Evolutionary conservation across 805 yeast genomes (phyloP).

Genomic region (Phaffomyces antillensis): DNA sequence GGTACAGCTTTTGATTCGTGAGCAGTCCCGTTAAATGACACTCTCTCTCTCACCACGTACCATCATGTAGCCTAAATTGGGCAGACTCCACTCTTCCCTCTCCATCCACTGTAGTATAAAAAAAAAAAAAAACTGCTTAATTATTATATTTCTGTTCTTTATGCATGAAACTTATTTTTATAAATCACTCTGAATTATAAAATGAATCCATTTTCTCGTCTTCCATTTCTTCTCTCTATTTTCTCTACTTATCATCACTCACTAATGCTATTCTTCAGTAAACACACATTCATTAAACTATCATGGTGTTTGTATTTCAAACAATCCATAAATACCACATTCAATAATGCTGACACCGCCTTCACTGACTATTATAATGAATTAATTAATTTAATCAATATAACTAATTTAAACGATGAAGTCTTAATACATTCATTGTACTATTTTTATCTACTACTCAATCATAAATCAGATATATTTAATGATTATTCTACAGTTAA

Average conservation of each 20-base stretch:
- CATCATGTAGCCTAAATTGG: too few relatives aligned
- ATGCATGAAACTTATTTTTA: too few relatives aligned
- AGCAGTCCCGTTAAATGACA: too few relatives aligned
- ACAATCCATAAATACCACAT: not conserved
- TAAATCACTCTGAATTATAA: not conserved
- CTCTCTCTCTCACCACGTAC: too few relatives aligned
- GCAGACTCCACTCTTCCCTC: too few relatives aligned
- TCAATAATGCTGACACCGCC: not conserved
- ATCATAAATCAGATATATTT: conserved; percentile 10
- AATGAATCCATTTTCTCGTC: not conserved
- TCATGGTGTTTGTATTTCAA: conserved; percentile 14
- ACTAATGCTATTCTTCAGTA: not conserved
- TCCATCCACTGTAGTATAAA: too few relatives aligned
- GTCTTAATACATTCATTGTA: conserved; percentile 16
- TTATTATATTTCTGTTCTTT: too few relatives aligned
- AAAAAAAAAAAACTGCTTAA: too few relatives aligned
- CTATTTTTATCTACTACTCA: conserved; percentile 12
- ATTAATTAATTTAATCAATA: conserved; percentile 8
- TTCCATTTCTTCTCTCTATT: not conserved
- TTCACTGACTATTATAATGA: conserved; percentile 4
- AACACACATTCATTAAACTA: conserved; percentile 9
- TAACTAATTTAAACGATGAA: conserved; percentile 15
- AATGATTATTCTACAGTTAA: not conserved
- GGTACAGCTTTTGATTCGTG: too few relatives aligned
- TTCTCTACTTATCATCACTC: too few relatives aligned